These are phyloP conservation scores for Comarum palustre DNA, from an alignment of 306 rosid species.

Conservation along the genomic window DNA sequence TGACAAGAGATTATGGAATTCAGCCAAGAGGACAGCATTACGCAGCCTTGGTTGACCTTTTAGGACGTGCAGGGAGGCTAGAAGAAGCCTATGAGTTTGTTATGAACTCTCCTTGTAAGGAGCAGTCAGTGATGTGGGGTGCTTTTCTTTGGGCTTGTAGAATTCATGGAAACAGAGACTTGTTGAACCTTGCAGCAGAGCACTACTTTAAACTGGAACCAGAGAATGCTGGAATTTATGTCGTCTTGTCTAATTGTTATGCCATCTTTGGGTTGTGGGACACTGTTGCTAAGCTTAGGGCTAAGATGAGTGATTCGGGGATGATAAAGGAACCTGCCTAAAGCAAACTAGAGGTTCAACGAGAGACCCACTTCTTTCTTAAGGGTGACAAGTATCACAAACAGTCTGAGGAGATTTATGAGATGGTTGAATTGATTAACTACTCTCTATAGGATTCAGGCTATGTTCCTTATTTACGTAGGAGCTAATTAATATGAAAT, in stretches of 20 bases:
- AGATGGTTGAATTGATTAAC: conserved; percentile 44
- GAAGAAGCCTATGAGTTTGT: conserved; percentile 58
- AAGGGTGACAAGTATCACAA: conserved; percentile 51
- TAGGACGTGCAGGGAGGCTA: conserved; percentile 64
- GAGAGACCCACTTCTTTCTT: conserved; percentile 45
- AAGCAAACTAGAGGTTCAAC: conserved; percentile 71
- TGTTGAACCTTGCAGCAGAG: conserved; percentile 60
- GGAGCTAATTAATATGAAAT: conserved; percentile 17
- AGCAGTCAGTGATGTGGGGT: conserved; percentile 69
- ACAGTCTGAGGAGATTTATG: conserved; percentile 48
- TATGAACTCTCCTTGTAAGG: conserved; percentile 55
- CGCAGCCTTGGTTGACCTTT: conserved; percentile 70
- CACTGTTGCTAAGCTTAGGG: conserved; percentile 55
- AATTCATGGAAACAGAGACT: conserved; percentile 55
- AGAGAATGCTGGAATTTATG: conserved; percentile 55
- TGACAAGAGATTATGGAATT: conserved; percentile 60
- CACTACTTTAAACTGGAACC: conserved; percentile 53
- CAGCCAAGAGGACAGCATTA: conserved; percentile 63
- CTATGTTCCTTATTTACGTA: conserved; percentile 42
- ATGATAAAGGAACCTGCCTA: conserved; percentile 70
- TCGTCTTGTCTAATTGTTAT: conserved; percentile 68
- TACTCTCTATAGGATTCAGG: conserved; percentile 45
- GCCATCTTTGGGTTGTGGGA: conserved; percentile 71
- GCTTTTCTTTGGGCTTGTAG: conserved; percentile 71
- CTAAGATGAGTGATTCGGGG: conserved; percentile 51